Conservation (phyloP, 495 filamentous ascomycete genomes). For the Astrothelium macrocarpum region DNA sequence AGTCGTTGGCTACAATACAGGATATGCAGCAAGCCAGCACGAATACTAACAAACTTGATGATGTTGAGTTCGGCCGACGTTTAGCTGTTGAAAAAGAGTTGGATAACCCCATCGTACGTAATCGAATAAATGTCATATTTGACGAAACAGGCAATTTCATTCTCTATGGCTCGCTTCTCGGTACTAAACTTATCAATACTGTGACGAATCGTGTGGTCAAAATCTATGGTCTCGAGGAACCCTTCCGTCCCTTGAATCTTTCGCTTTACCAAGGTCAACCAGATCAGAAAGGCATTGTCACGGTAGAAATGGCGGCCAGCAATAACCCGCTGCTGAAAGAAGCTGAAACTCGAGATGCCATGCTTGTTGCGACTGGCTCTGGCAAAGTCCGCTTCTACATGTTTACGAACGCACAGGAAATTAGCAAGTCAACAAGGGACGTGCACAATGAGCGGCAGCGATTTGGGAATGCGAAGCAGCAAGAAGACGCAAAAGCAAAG, state of each 20-base stretch:
- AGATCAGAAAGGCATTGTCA: conserved; percentile 80
- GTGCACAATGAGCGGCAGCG: conserved; percentile 90
- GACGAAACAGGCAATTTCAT: conserved; percentile 96
- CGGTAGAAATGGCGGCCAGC: conserved; percentile 95
- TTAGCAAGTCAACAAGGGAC: conserved; percentile 78
- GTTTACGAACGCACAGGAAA: conserved; percentile 82
- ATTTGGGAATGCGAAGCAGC: conserved; percentile 37
- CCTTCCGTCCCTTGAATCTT: conserved; percentile 70
- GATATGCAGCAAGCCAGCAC: conserved; percentile 94
- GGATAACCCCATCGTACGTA: conserved; percentile 54
- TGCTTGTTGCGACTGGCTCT: conserved; percentile 72
- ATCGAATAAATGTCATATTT: conserved; percentile 77
- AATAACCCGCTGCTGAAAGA: conserved; percentile 88
- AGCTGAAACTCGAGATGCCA: conserved; percentile 83
- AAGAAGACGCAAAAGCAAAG: conserved; percentile 46
- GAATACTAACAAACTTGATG: conserved; percentile 58
- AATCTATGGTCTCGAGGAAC: conserved; percentile 79
- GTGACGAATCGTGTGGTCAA: conserved; percentile 84
- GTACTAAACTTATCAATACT: conserved; percentile 89
- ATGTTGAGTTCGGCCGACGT: conserved; percentile 84
- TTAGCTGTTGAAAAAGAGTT: conserved; percentile 82
- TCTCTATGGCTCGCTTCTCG: conserved; percentile 83
- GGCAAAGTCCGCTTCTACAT: conserved; percentile 95
- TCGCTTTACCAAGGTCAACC: conserved; percentile 93
- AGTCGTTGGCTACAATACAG: conserved; percentile 73